These are phyloP conservation scores for Neoarthrinium moseri DNA, from an alignment of 2,329 filamentous ascomycete genomes.

Conservation along the genomic window DNA sequence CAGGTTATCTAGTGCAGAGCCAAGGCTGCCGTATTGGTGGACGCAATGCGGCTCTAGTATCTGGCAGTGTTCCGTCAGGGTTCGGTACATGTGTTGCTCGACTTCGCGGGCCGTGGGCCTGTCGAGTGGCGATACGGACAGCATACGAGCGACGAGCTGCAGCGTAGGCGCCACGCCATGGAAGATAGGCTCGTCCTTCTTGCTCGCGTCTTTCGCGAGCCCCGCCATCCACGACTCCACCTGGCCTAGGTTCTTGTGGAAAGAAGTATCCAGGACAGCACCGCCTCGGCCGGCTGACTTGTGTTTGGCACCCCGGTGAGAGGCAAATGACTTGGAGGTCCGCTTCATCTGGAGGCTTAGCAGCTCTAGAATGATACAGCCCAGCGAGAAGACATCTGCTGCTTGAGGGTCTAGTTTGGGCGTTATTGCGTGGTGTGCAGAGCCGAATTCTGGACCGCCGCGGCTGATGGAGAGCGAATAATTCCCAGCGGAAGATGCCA, in stretches of 20 bases:
- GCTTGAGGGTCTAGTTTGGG: slow-evolving; percentile 52
- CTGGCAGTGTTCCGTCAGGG: slow-evolving; percentile 47
- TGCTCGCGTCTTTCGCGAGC: slow-evolving; percentile 58
- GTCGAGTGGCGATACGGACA: slow-evolving; percentile 48
- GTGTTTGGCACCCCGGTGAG: slow-evolving; percentile 65
- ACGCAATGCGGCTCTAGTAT: slow-evolving; percentile 53
- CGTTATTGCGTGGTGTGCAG: slow-evolving; percentile 36
- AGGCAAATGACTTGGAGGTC: slow-evolving; percentile 62
- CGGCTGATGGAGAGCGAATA: slow-evolving; percentile 36
- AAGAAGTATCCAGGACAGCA: slow-evolving; percentile 66
- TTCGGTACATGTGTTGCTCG: slow-evolving; percentile 49
- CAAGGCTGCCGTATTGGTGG: slow-evolving; percentile 46
- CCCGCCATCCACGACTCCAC: slow-evolving; percentile 66
- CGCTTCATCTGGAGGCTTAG: slow-evolving; percentile 69
- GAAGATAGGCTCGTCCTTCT: slow-evolving; percentile 48
- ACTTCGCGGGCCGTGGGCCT: slow-evolving; percentile 53
- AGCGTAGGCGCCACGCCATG: slow-evolving; percentile 52
- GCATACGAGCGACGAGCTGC: slow-evolving; percentile 53
- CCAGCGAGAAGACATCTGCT: slow-evolving; percentile 72
- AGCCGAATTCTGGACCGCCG: slow-evolving; percentile 25
- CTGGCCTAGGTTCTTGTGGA: slow-evolving; percentile 69
- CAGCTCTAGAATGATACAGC: slow-evolving; percentile 71
- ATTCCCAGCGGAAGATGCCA: slow-evolving; percentile 33
- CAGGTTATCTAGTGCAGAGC: slow-evolving; percentile 24
- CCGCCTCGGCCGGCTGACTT: slow-evolving; percentile 57